Percentiles rank a stretch among this genome's conserved stretches.
phyloP scores from a whole-genome alignment of 2,329 filamentous ascomycete species.

The Diaporthe nobilis region DNA sequence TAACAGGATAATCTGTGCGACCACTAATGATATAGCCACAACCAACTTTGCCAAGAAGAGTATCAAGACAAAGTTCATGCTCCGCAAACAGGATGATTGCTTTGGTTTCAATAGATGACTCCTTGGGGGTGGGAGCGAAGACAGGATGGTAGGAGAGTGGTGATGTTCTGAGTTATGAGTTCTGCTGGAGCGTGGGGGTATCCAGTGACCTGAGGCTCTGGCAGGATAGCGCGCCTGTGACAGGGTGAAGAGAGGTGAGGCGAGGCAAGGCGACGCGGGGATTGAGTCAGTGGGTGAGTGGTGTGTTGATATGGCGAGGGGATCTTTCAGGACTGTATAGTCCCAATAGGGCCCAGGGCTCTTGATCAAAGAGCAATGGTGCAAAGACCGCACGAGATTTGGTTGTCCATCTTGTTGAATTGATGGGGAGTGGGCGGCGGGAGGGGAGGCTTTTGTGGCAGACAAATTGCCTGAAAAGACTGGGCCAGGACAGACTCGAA shows the following conservation, averaged over 20 bases:
- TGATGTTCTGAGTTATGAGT: constrained; percentile 18
- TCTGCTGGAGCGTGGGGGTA: constrained; percentile 19
- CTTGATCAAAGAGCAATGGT: constrained; percentile 40
- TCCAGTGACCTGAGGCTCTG: constrained; percentile 18
- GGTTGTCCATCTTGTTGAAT: constrained; percentile 40
- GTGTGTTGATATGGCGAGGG: constrained; percentile 8
- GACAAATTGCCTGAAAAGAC: constrained; percentile 19
- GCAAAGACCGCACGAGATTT: constrained; percentile 28
- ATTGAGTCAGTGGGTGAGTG: constrained; percentile 19
- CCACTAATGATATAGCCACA: constrained; percentile 29
- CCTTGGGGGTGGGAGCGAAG: neutral
- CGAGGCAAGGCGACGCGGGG: constrained; percentile 3
- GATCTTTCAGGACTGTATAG: constrained; percentile 22
- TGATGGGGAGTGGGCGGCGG: constrained; percentile 13
- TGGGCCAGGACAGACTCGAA: neutral
- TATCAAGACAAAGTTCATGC: constrained; percentile 41
- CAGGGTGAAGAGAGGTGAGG: neutral
- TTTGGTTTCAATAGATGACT: neutral
- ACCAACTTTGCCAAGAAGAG: constrained; percentile 34
- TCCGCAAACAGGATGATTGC: constrained; percentile 10
- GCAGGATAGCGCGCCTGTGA: constrained; percentile 12
- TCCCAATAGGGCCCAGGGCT: constrained; percentile 36
- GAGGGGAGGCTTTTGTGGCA: neutral
- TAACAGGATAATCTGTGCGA: constrained; percentile 28
- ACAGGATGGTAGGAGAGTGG: neutral